Percentiles rank a stretch among this genome's conserved stretches.
Evolutionary conservation across 2,329 filamentous ascomycete genomes (phyloP).

Genomic region (Xylariaceae sp.): DNA sequence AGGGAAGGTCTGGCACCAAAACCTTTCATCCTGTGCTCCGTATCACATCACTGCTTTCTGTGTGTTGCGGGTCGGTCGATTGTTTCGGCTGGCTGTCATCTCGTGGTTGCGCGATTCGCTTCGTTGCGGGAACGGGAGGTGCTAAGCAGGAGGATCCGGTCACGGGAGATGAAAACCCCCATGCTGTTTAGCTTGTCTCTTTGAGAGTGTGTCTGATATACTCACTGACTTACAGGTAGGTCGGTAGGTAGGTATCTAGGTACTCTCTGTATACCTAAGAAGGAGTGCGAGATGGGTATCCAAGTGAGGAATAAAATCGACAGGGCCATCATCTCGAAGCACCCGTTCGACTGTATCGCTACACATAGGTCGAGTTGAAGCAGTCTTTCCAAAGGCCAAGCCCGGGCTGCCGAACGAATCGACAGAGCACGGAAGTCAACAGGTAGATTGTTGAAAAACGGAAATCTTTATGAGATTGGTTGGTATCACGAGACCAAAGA

Average conservation of each 20-base stretch:
- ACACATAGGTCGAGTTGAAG: not conserved
- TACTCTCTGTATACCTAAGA: too few relatives aligned
- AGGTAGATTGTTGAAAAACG: not conserved
- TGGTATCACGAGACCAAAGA: conserved; percentile 11
- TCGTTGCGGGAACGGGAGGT: not conserved
- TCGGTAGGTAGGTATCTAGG: not conserved
- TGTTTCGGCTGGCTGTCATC: not conserved
- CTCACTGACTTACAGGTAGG: not conserved
- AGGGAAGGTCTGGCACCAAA: not conserved
- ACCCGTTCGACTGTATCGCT: conserved; percentile 11
- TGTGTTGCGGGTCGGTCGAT: not conserved
- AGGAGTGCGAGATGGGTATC: not conserved
- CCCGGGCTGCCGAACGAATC: conserved; percentile 6
- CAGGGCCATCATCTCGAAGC: not conserved
- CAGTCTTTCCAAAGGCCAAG: not conserved
- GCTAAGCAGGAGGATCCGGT: not conserved
- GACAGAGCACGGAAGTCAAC: conserved; percentile 1
- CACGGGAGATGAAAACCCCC: not conserved
- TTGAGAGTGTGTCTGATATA: not conserved
- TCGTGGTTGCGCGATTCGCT: not conserved
- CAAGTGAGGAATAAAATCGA: not conserved
- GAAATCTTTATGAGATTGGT: conserved; percentile 6
- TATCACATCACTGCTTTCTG: not conserved
- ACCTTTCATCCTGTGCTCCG: conserved; percentile 1
- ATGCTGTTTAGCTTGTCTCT: not conserved